Conservation (phyloP, 768 basidiomycete species). For the Mycena olivaceomarginata region DNA sequence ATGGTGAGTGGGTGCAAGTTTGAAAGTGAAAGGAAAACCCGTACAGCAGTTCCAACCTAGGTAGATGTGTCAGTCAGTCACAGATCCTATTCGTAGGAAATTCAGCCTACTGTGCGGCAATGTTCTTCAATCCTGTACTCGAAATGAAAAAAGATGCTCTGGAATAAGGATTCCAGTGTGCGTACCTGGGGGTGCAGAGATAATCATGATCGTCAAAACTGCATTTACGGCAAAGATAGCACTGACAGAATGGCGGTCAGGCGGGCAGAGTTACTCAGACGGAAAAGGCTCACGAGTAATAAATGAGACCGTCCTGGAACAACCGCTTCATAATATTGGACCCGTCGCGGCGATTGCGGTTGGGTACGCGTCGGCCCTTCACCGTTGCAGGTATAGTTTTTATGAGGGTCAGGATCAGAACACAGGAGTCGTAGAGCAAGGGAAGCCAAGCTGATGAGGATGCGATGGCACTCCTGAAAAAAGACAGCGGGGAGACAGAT, state of each 20-base stretch:
- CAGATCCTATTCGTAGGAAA: background rate
- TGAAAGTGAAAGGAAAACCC: slow-evolving; percentile 33
- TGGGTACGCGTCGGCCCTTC: slow-evolving; percentile 21
- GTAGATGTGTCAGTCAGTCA: background rate
- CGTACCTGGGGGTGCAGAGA: slow-evolving; percentile 56
- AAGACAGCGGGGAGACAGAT: background rate
- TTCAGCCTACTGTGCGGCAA: slow-evolving; percentile 65
- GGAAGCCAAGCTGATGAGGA: slow-evolving; percentile 73
- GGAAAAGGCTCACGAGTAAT: slow-evolving; percentile 61
- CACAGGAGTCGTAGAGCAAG: slow-evolving; percentile 67
- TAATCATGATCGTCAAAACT: slow-evolving; percentile 67
- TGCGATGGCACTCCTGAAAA: slow-evolving; percentile 59
- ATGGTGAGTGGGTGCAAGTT: no score
- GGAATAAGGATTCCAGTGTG: background rate
- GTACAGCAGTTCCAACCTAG: slow-evolving; percentile 64
- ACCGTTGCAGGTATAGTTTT: slow-evolving; percentile 59
- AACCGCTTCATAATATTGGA: slow-evolving; percentile 63
- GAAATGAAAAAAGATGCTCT: background rate
- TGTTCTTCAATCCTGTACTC: slow-evolving; percentile 61
- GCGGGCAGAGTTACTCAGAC: background rate
- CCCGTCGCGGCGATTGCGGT: slow-evolving; percentile 45
- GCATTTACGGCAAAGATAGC: slow-evolving; percentile 67
- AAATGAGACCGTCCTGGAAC: slow-evolving; percentile 67
- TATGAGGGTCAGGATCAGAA: slow-evolving; percentile 61
- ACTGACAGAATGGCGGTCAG: slow-evolving; percentile 47